A percentile compares a stretch with the other conserved stretches of the same genome.
These are phyloP conservation scores for Aspergillus japonicus DNA, from an alignment of 2,329 filamentous ascomycete genomes.

Conservation along the genomic window DNA sequence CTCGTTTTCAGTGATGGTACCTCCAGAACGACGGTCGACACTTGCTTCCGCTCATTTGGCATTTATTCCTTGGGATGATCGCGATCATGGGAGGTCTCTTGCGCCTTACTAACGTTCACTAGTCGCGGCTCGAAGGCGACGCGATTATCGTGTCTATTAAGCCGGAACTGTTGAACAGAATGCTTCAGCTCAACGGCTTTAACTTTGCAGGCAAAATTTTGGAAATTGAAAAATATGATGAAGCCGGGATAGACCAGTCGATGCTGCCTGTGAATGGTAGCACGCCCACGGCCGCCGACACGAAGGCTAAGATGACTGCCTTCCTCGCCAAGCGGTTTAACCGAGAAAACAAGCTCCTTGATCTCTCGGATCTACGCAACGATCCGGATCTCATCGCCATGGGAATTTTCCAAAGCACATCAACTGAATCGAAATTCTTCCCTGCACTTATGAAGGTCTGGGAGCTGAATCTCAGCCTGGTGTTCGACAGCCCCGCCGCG, in stretches of 20 bases:
- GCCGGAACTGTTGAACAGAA: conserved; percentile 61
- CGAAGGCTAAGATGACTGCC: conserved; percentile 66
- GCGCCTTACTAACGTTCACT: conserved; percentile 65
- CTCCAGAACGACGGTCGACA: conserved; percentile 44
- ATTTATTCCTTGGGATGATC: conserved; percentile 39
- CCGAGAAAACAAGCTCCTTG: conserved; percentile 68
- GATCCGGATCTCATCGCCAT: conserved; percentile 71
- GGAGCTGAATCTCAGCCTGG: conserved; percentile 54
- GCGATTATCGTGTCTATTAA: conserved; percentile 66
- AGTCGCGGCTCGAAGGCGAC: conserved; percentile 70
- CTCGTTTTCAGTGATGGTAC: conserved; percentile 44
- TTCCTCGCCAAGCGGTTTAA: conserved; percentile 77
- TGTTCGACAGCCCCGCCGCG: conserved; percentile 67
- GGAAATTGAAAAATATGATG: conserved; percentile 51
- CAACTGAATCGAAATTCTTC: conserved; percentile 82
- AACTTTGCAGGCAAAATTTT: conserved; percentile 66
- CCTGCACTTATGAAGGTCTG: conserved; percentile 86
- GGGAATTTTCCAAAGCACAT: conserved; percentile 71
- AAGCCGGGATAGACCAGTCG: conserved; percentile 20
- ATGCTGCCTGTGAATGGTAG: conserved; percentile 28
- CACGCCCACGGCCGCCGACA: conserved; percentile 54
- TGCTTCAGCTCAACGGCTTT: conserved; percentile 68
- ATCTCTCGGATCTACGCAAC: conserved; percentile 73
- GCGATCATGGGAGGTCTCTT: conserved; percentile 44
- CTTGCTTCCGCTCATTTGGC: conserved; percentile 29